Evolutionary conservation across 2,329 filamentous ascomycete genomes (phyloP).

Genomic region (Aspergillus fructus): DNA sequence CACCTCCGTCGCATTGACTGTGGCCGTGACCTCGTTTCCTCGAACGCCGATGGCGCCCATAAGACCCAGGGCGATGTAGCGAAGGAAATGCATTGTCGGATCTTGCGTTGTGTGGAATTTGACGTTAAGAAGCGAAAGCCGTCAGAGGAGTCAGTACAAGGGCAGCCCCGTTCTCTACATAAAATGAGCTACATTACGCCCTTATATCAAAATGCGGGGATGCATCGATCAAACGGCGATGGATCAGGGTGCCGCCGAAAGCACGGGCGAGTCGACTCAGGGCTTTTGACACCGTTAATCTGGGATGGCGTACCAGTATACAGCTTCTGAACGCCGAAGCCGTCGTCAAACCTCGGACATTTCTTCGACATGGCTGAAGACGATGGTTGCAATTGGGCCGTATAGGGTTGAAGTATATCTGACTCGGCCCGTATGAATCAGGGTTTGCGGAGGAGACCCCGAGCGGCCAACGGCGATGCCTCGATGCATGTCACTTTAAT

Average conservation of each 20-base stretch:
- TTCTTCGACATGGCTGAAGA: not conserved
- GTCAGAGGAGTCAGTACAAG: not conserved
- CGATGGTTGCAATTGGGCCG: not conserved
- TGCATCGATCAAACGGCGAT: not conserved
- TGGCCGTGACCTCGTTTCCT: not conserved
- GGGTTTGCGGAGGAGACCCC: slow-evolving; percentile 1
- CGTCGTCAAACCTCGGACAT: slow-evolving; percentile 5
- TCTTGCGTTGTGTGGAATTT: not conserved
- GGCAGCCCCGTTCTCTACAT: not conserved
- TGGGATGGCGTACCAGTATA: not conserved
- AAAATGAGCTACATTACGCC: not conserved
- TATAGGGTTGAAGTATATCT: not conserved
- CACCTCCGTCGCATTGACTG: slow-evolving; percentile 4
- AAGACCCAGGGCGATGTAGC: not conserved
- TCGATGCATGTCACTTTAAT: not conserved
- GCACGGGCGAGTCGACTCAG: not conserved
- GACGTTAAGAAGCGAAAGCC: not conserved
- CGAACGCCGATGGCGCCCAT: not conserved
- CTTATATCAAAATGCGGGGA: slow-evolving; percentile 6
- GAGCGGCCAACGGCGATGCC: not conserved
- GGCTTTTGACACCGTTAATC: not conserved
- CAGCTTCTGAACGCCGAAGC: not conserved
- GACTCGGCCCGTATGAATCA: slow-evolving; percentile 10
- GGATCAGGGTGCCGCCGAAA: not conserved
- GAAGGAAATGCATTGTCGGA: not conserved